phyloP scores from a whole-genome alignment of 108 stramenopile genomes.

The Cyclotella atomus region DNA sequence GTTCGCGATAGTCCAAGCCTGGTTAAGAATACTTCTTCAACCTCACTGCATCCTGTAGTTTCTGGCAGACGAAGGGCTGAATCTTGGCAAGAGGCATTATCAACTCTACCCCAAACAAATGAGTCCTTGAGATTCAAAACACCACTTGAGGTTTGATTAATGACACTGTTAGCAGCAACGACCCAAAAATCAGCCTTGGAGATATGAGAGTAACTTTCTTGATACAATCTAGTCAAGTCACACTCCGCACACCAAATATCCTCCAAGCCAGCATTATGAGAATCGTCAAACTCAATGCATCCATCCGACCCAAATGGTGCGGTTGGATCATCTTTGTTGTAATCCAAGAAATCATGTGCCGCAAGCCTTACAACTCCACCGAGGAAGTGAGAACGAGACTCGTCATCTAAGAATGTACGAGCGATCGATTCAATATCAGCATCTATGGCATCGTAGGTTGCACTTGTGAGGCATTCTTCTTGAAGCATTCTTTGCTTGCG shows the following conservation, averaged over 20 bases:
- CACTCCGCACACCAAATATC: conserved; percentile 36
- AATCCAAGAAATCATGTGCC: conserved; percentile 48
- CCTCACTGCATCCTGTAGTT: conserved; percentile 16
- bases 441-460: conserved; percentile 29
- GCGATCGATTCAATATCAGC: conserved; percentile 17
- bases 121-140: conserved; percentile 18
- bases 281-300: conserved; percentile 17
- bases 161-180: conserved; percentile 31
- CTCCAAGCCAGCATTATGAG: conserved; percentile 26
- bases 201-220: conserved; percentile 18
- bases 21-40: conserved; percentile 31
- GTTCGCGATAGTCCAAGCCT: conserved; percentile 39
- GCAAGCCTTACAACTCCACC: conserved; percentile 49
- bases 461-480: conserved; percentile 12
- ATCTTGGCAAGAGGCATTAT: conserved; percentile 13
- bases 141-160: conserved; percentile 24
- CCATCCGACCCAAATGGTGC: conserved; percentile 28
- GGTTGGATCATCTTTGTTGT: neutral
- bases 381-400: conserved; percentile 26
- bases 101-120: conserved; percentile 39
- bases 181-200: conserved; percentile 40
- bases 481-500: conserved; percentile 1
- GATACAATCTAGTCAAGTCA: conserved; percentile 17
- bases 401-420: neutral
- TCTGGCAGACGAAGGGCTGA: conserved; percentile 26